These are phyloP conservation scores for Fraxinus excelsior DNA, from an alignment of 257 asterid species.

Conservation along the genomic window DNA sequence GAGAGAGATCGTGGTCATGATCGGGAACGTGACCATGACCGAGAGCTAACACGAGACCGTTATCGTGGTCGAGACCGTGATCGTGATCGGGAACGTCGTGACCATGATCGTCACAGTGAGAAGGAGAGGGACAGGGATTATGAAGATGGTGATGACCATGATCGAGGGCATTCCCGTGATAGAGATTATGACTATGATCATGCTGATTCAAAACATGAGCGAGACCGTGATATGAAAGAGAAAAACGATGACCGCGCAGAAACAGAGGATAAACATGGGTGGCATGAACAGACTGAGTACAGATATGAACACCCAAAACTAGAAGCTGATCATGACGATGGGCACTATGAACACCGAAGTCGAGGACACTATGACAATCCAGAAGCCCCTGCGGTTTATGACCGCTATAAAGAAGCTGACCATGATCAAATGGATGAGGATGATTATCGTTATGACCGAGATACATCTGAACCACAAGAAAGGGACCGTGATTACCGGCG, in stretches of 20 bases:
- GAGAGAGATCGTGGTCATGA: slow-evolving; percentile 44
- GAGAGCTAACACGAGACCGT: slow-evolving; percentile 49
- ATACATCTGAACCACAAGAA: slow-evolving; percentile 36
- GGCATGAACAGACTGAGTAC: slow-evolving; percentile 37
- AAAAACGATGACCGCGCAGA: slow-evolving; percentile 23
- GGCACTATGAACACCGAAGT: slow-evolving; percentile 38
- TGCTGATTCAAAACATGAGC: slow-evolving; percentile 35
- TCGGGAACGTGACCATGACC: slow-evolving; percentile 30
- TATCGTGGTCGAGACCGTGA: slow-evolving; percentile 50
- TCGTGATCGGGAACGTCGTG: slow-evolving; percentile 24
- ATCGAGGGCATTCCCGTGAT: slow-evolving; percentile 41
- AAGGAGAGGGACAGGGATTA: slow-evolving; percentile 34
- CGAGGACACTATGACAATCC: slow-evolving; percentile 33
- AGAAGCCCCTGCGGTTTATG: slow-evolving; percentile 38
- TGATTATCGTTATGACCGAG: slow-evolving; percentile 36
- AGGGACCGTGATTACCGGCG: slow-evolving; percentile 31
- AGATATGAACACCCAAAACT: slow-evolving; percentile 25
- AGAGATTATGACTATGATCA: slow-evolving; percentile 19
- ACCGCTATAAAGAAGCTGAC: slow-evolving; percentile 39
- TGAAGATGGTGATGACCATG: slow-evolving; percentile 33
- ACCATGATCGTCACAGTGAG: slow-evolving; percentile 19
- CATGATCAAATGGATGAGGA: slow-evolving; percentile 55
- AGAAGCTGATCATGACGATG: slow-evolving; percentile 40
- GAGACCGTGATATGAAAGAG: slow-evolving; percentile 30
- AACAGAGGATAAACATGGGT: slow-evolving; percentile 39